These are phyloP conservation scores for Alternaria brassicicola DNA, from an alignment of 2,329 filamentous ascomycete genomes.

Conservation along the genomic window DNA sequence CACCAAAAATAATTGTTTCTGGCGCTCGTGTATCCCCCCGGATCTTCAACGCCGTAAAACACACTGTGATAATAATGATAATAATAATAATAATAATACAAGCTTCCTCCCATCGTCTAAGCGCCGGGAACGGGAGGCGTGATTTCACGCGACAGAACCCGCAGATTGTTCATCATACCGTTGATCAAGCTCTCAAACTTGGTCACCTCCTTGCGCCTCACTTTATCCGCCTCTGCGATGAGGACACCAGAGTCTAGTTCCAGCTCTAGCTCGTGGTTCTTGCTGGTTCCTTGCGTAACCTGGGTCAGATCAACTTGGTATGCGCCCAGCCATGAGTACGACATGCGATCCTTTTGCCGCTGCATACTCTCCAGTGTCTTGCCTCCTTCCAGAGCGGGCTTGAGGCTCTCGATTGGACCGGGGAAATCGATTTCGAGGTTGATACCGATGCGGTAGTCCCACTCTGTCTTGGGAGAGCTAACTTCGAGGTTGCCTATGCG, in stretches of 20 bases:
- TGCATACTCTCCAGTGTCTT: conserved; percentile 55
- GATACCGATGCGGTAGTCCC: conserved; percentile 92
- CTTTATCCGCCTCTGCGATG: conserved; percentile 67
- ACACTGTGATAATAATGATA: background rate
- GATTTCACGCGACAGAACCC: conserved; percentile 46
- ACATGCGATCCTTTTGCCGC: conserved; percentile 87
- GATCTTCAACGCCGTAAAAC: conserved; percentile 1
- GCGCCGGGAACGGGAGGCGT: conserved; percentile 21
- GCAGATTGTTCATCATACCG: conserved; percentile 72
- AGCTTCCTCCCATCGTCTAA: background rate
- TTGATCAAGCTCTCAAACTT: conserved; percentile 69
- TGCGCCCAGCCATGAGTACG: conserved; percentile 78
- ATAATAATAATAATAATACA: conserved; percentile 18
- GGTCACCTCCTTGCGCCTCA: conserved; percentile 56
- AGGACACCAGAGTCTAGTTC: conserved; percentile 71
- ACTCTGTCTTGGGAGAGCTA: conserved; percentile 73
- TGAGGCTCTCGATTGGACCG: conserved; percentile 65
- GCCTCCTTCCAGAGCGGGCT: conserved; percentile 51
- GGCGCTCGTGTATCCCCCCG: background rate
- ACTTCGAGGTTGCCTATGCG: conserved; percentile 89
- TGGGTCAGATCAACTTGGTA: conserved; percentile 95
- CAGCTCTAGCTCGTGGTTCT: conserved; percentile 82
- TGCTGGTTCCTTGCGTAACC: conserved; percentile 67
- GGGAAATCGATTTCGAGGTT: conserved; percentile 89
- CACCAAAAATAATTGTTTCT: too few species aligned